Conservation (phyloP, 768 basidiomycete species). For the Dentipellis fragilis region DNA sequence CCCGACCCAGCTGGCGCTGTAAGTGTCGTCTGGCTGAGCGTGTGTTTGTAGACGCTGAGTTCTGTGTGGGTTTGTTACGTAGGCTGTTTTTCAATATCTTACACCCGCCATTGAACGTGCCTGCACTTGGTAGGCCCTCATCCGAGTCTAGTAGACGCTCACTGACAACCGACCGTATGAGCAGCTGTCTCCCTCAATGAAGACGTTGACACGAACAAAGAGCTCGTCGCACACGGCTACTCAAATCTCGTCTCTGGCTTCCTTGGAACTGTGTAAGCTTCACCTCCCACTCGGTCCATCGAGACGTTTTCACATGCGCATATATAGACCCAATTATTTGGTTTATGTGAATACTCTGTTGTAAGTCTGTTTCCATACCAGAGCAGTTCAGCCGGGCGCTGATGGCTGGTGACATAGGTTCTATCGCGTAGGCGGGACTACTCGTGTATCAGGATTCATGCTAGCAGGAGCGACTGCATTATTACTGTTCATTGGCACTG, state of each 20-base stretch:
- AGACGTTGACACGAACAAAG: slow-evolving; percentile 86
- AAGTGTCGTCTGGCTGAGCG: slow-evolving; percentile 26
- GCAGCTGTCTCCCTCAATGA: slow-evolving; percentile 79
- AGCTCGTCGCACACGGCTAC: slow-evolving; percentile 87
- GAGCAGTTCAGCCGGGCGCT: slow-evolving; percentile 4
- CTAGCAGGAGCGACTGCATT: slow-evolving; percentile 65
- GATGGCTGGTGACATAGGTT: slow-evolving; percentile 37
- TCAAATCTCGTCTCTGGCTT: slow-evolving; percentile 80
- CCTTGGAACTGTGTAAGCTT: slow-evolving; percentile 67
- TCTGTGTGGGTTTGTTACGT: too few relatives aligned
- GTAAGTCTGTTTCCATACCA: neutral
- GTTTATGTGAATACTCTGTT: slow-evolving; percentile 72
- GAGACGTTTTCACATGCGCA: neutral
- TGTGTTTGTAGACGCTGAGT: neutral
- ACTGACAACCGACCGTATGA: neutral
- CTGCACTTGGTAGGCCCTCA: slow-evolving; percentile 57
- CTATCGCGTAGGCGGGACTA: slow-evolving; percentile 88
- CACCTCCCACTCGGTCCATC: neutral
- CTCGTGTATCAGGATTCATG: slow-evolving; percentile 74
- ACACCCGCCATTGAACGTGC: slow-evolving; percentile 83
- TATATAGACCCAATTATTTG: slow-evolving; percentile 65
- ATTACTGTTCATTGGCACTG: slow-evolving; percentile 75
- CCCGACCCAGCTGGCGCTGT: slow-evolving; percentile 92
- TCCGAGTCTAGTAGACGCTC: neutral
- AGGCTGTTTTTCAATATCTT: slow-evolving; percentile 80